Conservation (phyloP, 2,329 filamentous ascomycete genomes). For the Stachybotrys elegans region DNA sequence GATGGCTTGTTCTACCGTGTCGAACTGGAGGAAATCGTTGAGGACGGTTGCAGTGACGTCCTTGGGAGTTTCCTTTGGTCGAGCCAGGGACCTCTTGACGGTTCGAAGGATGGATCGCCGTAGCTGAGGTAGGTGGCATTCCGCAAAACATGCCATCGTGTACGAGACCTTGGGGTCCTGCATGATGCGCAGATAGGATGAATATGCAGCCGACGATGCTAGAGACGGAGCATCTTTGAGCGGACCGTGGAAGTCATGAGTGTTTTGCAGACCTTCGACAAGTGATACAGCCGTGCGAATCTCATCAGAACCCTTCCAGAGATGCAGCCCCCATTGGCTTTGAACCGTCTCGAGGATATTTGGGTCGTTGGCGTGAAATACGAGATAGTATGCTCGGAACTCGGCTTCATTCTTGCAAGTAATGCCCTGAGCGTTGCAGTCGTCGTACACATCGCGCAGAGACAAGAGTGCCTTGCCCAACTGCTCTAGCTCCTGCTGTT, state of each 20-base stretch:
- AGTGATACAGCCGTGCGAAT: constrained; percentile 59
- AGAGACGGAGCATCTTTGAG: constrained; percentile 44
- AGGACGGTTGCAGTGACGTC: constrained; percentile 54
- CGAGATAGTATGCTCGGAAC: constrained; percentile 60
- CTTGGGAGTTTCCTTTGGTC: constrained; percentile 51
- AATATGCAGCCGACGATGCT: constrained; percentile 44
- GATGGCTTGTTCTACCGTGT: constrained; percentile 61
- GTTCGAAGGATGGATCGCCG: constrained; percentile 54
- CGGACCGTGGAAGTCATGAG: constrained; percentile 51
- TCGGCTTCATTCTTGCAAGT: constrained; percentile 59
- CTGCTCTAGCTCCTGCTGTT: constrained; percentile 65
- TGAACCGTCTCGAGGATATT: constrained; percentile 49
- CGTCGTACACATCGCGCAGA: constrained; percentile 61
- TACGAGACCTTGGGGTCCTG: constrained; percentile 55
- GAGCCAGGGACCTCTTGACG: constrained; percentile 49
- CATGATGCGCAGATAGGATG: constrained; percentile 56
- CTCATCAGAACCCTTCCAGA: constrained; percentile 50
- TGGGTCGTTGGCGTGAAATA: constrained; percentile 57
- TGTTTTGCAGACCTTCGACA: constrained; percentile 55
- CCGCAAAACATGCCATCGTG: constrained; percentile 65
- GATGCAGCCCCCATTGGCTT: constrained; percentile 49
- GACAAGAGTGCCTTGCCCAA: constrained; percentile 61
- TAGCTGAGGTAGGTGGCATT: constrained; percentile 60
- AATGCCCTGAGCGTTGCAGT: constrained; percentile 55
- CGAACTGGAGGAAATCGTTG: constrained; percentile 59